Evolutionary conservation across 805 yeast species (phyloP).

Genomic region (Sporopachydermia lactativora): DNA sequence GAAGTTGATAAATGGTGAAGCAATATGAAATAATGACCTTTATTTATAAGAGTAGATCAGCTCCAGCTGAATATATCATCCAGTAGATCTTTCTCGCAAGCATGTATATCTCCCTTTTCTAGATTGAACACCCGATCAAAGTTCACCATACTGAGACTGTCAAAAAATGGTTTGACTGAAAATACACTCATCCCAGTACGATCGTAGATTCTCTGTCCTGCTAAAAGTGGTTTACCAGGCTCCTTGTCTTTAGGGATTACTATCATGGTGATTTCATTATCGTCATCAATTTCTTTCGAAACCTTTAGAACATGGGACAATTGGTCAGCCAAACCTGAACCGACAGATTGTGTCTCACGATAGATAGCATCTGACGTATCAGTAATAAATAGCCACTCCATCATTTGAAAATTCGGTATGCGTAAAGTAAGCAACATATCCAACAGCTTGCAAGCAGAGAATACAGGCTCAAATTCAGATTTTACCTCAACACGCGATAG

Average conservation of each 20-base stretch:
- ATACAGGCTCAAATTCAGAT: conserved; percentile 23
- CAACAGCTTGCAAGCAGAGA: conserved; percentile 61
- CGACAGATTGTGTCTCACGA: conserved; percentile 18
- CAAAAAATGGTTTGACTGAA: conserved; percentile 49
- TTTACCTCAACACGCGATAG: conserved; percentile 26
- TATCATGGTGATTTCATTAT: conserved; percentile 12
- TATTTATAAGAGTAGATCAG: background rate
- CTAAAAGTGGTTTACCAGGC: conserved; percentile 27
- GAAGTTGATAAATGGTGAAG: no score
- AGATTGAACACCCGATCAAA: conserved; percentile 55
- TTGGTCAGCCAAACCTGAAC: conserved; percentile 33
- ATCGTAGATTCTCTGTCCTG: conserved; percentile 12
- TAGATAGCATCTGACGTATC: conserved; percentile 49
- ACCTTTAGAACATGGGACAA: conserved; percentile 18
- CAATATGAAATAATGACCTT: background rate
- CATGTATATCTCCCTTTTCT: conserved; percentile 24
- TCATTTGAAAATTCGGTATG: conserved; percentile 60
- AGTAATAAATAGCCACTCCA: conserved; percentile 77
- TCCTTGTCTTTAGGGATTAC: conserved; percentile 4
- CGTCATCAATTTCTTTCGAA: conserved; percentile 12
- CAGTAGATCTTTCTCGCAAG: conserved; percentile 42
- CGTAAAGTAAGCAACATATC: conserved; percentile 59
- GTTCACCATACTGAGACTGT: conserved; percentile 44
- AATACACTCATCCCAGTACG: conserved; percentile 22
- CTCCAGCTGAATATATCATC: conserved; percentile 33